Evolutionary conservation across 2,329 filamentous ascomycete species (phyloP).

Genomic region (Trichoderma atrobrunneum): DNA sequence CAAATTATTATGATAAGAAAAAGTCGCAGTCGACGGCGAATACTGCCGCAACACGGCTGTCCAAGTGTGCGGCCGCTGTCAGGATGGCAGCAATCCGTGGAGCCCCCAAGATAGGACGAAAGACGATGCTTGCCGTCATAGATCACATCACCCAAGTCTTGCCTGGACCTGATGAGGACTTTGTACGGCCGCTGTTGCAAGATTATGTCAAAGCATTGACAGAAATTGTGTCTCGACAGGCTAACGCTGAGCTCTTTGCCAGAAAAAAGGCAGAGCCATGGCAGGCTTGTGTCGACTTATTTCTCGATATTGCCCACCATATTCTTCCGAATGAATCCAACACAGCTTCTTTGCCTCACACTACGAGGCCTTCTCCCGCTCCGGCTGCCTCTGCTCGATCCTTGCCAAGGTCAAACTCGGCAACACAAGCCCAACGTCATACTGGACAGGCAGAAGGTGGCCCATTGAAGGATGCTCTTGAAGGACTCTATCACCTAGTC

Average conservation of each 20-base stretch:
- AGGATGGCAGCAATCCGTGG: slow-evolving; percentile 70
- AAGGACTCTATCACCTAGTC: slow-evolving; percentile 63
- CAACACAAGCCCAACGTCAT: slow-evolving; percentile 33
- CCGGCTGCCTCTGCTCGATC: slow-evolving; percentile 36
- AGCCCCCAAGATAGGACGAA: slow-evolving; percentile 64
- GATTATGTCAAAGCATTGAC: slow-evolving; percentile 78
- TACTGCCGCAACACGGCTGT: slow-evolving; percentile 56
- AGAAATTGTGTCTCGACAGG: slow-evolving; percentile 65
- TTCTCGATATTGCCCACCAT: slow-evolving; percentile 58
- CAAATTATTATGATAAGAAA: slow-evolving; percentile 55
- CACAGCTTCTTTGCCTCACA: slow-evolving; percentile 30
- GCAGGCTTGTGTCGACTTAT: slow-evolving; percentile 68
- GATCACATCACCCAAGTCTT: slow-evolving; percentile 79
- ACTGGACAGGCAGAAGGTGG: slow-evolving; percentile 31
- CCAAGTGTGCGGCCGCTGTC: slow-evolving; percentile 67
- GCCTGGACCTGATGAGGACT: slow-evolving; percentile 56
- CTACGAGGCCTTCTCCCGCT: slow-evolving; percentile 47
- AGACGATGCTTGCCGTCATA: slow-evolving; percentile 74
- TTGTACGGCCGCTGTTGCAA: slow-evolving; percentile 66
- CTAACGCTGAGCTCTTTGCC: slow-evolving; percentile 78
- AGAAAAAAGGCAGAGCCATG: slow-evolving; percentile 58
- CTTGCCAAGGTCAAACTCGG: slow-evolving; percentile 30
- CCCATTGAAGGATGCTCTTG: slow-evolving; percentile 44
- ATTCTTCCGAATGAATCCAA: slow-evolving; percentile 43
- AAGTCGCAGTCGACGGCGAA: slow-evolving; percentile 46